These are phyloP conservation scores for Acanthamoeba divionensis DNA, from an alignment of 208 protist species.

Conservation along the genomic window DNA sequence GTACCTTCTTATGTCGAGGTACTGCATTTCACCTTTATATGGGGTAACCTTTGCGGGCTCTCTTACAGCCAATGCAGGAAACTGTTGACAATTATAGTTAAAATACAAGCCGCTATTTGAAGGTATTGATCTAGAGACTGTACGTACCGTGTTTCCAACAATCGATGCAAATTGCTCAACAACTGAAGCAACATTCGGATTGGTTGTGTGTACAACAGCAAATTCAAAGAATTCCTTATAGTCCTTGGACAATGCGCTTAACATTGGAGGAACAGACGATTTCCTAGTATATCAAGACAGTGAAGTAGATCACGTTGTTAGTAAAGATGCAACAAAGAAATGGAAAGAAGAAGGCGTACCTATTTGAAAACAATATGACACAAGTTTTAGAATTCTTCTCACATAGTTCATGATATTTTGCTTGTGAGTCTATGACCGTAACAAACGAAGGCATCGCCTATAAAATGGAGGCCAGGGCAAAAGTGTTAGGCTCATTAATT, in stretches of 20 bases:
- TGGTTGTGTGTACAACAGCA: neutral
- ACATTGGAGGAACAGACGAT: neutral
- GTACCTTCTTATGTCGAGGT: neutral
- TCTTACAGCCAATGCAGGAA: neutral
- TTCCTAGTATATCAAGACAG: neutral
- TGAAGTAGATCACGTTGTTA: neutral
- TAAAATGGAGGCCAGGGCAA: neutral
- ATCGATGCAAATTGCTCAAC: neutral
- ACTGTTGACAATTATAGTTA: neutral
- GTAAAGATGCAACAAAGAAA: neutral
- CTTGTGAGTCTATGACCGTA: neutral
- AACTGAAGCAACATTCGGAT: neutral
- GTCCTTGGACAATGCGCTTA: neutral
- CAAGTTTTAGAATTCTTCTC: neutral
- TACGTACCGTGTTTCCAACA: neutral
- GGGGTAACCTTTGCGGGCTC: neutral
- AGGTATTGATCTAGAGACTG: neutral
- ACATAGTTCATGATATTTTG: neutral
- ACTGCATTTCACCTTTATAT: neutral
- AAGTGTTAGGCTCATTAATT: neutral
- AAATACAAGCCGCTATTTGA: neutral
- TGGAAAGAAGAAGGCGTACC: neutral
- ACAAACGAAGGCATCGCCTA: constrained; percentile 36
- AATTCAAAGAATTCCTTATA: constrained; percentile 29
- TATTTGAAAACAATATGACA: constrained; percentile 14